Percentiles rank a stretch among this genome's conserved stretches.
Evolutionary conservation across 2,329 filamentous ascomycete genomes (phyloP).

Genomic region (Aspergillus proliferans): DNA sequence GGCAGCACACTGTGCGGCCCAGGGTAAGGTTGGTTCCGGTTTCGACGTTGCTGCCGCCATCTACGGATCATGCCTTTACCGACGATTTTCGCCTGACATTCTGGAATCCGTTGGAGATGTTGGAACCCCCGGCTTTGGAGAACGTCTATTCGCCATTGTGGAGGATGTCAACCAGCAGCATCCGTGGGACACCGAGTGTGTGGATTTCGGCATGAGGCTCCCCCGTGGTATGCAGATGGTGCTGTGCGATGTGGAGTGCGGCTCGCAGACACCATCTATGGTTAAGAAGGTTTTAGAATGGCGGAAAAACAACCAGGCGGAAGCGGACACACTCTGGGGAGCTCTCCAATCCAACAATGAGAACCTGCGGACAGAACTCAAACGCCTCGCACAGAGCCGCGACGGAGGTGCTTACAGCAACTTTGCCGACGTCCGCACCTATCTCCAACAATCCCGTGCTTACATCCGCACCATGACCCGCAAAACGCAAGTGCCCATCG

Average conservation of each 20-base stretch:
- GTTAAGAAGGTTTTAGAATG: slow-evolving; percentile 85
- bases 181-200: slow-evolving; percentile 74
- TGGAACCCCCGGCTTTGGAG: slow-evolving; percentile 60
- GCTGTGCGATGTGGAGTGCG: slow-evolving; percentile 95
- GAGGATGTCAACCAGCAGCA: slow-evolving; percentile 47
- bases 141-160: slow-evolving; percentile 59
- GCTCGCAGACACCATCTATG: slow-evolving; percentile 90
- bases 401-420: slow-evolving; percentile 39
- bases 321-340: slow-evolving; percentile 67
- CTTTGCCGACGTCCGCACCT: slow-evolving; percentile 48
- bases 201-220: slow-evolving; percentile 62
- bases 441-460: slow-evolving; percentile 47
- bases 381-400: slow-evolving; percentile 42
- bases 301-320: slow-evolving; percentile 59
- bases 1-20: slow-evolving; percentile 86
- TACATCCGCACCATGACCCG: slow-evolving; percentile 71
- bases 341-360: slow-evolving; percentile 70
- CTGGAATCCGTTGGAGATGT: slow-evolving; percentile 62
- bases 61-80: slow-evolving; percentile 84
- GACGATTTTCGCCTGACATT: slow-evolving; percentile 79
- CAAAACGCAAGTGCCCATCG: slow-evolving; percentile 73
- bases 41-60: slow-evolving; percentile 94
- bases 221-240: slow-evolving; percentile 69
- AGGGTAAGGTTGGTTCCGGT: slow-evolving; percentile 92
- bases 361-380: slow-evolving; percentile 59